Evolutionary conservation across 805 yeast species (phyloP), one percentile per base, ranked within the genome.

Genomic region (Lipomyces starkeyi): DNA sequence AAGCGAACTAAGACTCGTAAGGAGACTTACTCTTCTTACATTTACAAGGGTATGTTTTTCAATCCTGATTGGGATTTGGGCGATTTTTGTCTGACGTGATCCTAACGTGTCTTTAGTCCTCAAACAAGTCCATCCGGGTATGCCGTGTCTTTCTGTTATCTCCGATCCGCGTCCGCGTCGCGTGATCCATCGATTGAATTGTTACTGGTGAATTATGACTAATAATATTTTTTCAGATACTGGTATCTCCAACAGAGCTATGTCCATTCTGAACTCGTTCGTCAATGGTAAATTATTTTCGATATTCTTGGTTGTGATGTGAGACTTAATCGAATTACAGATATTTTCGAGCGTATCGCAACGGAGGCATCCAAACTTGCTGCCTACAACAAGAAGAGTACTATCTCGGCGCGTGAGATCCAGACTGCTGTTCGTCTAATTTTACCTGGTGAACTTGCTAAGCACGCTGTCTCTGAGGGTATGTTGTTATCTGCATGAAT

Each of bases 381-480:
- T 84, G 97, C 97, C 80, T 93, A 93, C 90, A 93, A 93, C 91
- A 93, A 93, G 87, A 93, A 93, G 85, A 91, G 97, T 70, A 93
- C 98, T 77, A 93, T 94, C 80, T 92, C 97, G 75, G 96, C 98
- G 71, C 92, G 98, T 86, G 98, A 93, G 86, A 93, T 93, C 78
- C 98, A 93, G 87, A 93, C 98, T 77, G 98, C 98, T 76, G 98
- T 93, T 75, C 91, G 97, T 88, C 89, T 93, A 80, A 93, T 93
- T 83, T 89, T 93, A 78, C 98, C 98, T 76, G 98, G 98, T 88
- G 98, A 93, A 86, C 87, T 93, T 81, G 97, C 97, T 76, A 93
- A 93, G 87, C 98, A 93, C 85, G 97, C 98, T 79, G 97, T 93
- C 78, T 90, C 97, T 78, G 98, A 93, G 86, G 98, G 98, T 87